phyloP scores from a whole-genome alignment of 495 filamentous ascomycete species.

The Wilcoxina mikolae region DNA sequence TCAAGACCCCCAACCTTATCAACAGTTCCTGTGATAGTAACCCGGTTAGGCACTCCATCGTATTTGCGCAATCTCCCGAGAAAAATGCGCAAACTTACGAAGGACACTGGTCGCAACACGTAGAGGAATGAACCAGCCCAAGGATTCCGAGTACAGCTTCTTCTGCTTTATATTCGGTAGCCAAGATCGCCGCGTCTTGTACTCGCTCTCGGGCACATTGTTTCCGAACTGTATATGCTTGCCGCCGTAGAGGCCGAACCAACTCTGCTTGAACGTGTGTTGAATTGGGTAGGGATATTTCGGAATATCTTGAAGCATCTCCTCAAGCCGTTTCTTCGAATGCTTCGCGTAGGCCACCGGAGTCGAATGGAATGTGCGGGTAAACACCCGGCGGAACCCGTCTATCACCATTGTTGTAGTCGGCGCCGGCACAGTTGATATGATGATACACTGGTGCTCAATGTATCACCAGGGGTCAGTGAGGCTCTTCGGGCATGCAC shows the following conservation, averaged over 20 bases:
- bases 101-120: conserved; percentile 63
- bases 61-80: neutral
- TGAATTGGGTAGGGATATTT: conserved; percentile 75
- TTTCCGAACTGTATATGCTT: conserved; percentile 78
- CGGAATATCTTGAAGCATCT: conserved; percentile 38
- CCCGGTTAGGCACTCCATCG: neutral
- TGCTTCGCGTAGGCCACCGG: conserved; percentile 30
- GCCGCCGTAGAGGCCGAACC: conserved; percentile 71
- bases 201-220: conserved; percentile 60
- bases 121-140: conserved; percentile 52
- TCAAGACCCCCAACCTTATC: conserved; percentile 78
- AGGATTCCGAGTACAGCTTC: conserved; percentile 52
- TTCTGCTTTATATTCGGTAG: conserved; percentile 72
- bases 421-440: too few relatives aligned
- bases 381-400: conserved; percentile 5
- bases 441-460: too few relatives aligned
- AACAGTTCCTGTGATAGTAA: conserved; percentile 42
- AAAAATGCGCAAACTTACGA: conserved; percentile 29
- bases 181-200: conserved; percentile 78
- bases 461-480: too few relatives aligned
- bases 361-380: conserved; percentile 15
- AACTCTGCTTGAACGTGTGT: conserved; percentile 68
- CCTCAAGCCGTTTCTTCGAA: conserved; percentile 26
- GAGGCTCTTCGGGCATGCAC: too few relatives aligned
- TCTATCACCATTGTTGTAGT: too few relatives aligned